Evolutionary conservation across 2,329 filamentous ascomycete species (phyloP), one percentile per base, ranked within the genome.

Genomic region (Harringtonia aguacate): DNA sequence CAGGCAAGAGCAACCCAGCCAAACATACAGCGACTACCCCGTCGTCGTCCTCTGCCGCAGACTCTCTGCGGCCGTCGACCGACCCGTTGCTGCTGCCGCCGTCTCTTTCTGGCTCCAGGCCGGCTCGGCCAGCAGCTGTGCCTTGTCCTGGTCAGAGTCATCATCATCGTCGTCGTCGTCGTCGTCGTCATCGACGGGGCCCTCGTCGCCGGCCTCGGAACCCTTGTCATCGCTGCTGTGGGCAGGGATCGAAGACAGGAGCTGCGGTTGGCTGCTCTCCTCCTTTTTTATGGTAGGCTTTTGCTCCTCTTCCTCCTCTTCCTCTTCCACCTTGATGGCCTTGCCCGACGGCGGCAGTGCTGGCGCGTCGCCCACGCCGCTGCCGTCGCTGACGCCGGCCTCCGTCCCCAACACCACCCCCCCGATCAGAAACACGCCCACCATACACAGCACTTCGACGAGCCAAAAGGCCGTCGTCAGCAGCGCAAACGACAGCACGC

Each of bases 381-480:
- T 37, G n/a, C 20, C 31, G 2, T n/a, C 34, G 20, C 3, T 8
- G 3, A 8, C 30, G 15, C 34, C 36, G 9, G 12, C 22, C 36
- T 41, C n/a, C n/a, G n/a, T n/a, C n/a, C n/a, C n/a, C n/a, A n/a
- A 27, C 6, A 44, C 9, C 60, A 67, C 18, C 43, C 57, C 56
- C 52, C 85, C 53, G 0, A 73, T 37, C 2, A 73, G 58, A 82
- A 86, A 94, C 0, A 75, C 79, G 1, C 80, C 31, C 1, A 70
- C 67, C 58, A 84, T 75, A 35, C 81, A 82, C 1, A 78, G 50
- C 55, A 94, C 70, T 56, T 90, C 87, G 13, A 78, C 76, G 1
- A 67, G 58, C 87, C 89, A 97, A 61, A 95, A 95, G 1, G 76
- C 53, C 1, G 67, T 61, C 0, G 81, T 85, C 54, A 88, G 84